Evolutionary conservation across 1,284 basidiomycete species (phyloP), one percentile per base, ranked within the genome.

Genomic region (Leccinum ponderosum): DNA sequence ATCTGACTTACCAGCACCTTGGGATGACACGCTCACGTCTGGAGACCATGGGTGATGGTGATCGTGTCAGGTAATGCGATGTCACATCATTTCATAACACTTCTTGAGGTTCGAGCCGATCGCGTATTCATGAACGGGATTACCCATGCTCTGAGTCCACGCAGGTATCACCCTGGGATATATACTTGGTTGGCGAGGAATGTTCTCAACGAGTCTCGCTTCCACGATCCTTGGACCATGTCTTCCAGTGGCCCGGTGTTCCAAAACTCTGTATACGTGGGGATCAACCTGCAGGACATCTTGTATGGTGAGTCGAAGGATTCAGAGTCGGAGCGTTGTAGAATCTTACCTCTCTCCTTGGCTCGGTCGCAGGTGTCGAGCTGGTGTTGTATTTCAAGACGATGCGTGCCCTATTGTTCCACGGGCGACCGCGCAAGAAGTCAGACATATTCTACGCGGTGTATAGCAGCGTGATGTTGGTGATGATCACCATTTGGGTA

Each of bases 181-280:
- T 67, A 66, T 68, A 64, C 39, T 7, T 11, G 1, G 54, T 33
- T 51, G 15, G 25, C 4, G 25, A 8, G 9, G 6, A n/a, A 11
- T 3, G 3, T 5, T 27, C 3, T 4, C 39, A 17, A 39, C 3
- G 1, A 8, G 2, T 20, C 20, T 22, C 9, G 15, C 14, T 31
- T 51, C 33, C 35, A 11, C 35, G 25, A 11, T 3, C 5, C n/a
- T 25, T 25, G 47, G n/a, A 37, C 5, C 44, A 69, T 73, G 70
- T 69, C 70, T 47, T 59, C 67, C 1, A 60, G 31, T 11, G 60
- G 58, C 1, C 44, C 64, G 1, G 48, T 64, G 14, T 73, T 72
- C 39, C 70, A 70, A 53, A 70, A 62, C 7, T 48, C 72, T 9
- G 42, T 72, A 8, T 71, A 71, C 6, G 68, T 73, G 27, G 69